phyloP scores from a whole-genome alignment of 2,329 filamentous ascomycete species.

The Claviceps pazoutovae region DNA sequence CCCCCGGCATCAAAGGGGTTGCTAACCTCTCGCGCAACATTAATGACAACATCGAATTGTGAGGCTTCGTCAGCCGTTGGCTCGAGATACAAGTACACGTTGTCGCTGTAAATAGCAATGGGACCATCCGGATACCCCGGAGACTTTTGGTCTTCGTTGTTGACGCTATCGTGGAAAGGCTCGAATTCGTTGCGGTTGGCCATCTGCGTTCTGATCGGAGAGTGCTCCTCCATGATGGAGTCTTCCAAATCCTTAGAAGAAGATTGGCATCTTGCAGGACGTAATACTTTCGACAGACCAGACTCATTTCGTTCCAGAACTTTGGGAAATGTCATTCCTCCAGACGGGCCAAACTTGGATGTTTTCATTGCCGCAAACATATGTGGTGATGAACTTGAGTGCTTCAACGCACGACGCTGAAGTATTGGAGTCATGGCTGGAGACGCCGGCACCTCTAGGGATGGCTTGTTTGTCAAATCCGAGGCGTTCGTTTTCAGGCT shows the following conservation, averaged over 20 bases:
- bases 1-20: conserved; percentile 50
- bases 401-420: conserved; percentile 49
- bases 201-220: conserved; percentile 46
- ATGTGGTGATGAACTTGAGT: conserved; percentile 53
- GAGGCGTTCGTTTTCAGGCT: conserved; percentile 60
- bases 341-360: conserved; percentile 43
- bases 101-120: conserved; percentile 66
- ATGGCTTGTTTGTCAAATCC: conserved; percentile 34
- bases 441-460: conserved; percentile 41
- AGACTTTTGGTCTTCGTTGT: conserved; percentile 66
- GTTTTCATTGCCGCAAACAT: conserved; percentile 47
- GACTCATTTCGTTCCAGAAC: conserved; percentile 46
- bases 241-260: conserved; percentile 24
- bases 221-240: conserved; percentile 40
- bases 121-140: conserved; percentile 73
- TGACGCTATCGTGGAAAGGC: conserved; percentile 50
- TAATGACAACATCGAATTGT: conserved; percentile 70
- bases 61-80: conserved; percentile 65
- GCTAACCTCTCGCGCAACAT: conserved; percentile 67
- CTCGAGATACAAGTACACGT: conserved; percentile 67
- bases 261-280: conserved; percentile 33
- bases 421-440: conserved; percentile 43
- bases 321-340: conserved; percentile 51
- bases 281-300: conserved; percentile 43
- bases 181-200: conserved; percentile 43